Percentiles rank a stretch among this genome's conserved stretches.
phyloP scores from a whole-genome alignment of 129 eudicot genomes.

The Centrapalus pauciflorus region DNA sequence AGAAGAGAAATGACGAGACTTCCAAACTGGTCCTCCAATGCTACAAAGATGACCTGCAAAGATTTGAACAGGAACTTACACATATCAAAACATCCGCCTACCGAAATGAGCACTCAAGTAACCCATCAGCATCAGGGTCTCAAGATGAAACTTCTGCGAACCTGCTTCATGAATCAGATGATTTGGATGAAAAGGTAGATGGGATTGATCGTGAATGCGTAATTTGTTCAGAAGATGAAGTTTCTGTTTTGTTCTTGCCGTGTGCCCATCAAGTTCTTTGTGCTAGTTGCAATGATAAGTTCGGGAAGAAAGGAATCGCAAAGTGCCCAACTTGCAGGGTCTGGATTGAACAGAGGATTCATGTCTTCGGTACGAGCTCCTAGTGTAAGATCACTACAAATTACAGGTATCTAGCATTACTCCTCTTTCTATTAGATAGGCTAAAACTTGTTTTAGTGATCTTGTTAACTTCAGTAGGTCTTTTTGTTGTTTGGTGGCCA shows the following conservation, averaged over 20 bases:
- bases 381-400: background rate
- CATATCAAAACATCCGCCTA: constrained; percentile 44
- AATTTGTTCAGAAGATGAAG: constrained; percentile 63
- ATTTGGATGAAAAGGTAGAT: constrained; percentile 31
- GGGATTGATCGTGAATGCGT: constrained; percentile 46
- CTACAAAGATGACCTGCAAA: constrained; percentile 73
- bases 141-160: constrained; percentile 41
- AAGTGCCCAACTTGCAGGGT: constrained; percentile 13
- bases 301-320: constrained; percentile 3
- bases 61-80: constrained; percentile 69
- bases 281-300: background rate
- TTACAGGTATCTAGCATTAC: background rate
- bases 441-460: background rate
- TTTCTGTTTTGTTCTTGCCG: constrained; percentile 67
- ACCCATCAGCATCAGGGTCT: constrained; percentile 13
- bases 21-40: constrained; percentile 69
- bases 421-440: background rate
- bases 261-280: constrained; percentile 68
- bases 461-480: background rate
- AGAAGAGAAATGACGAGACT: constrained; percentile 55
- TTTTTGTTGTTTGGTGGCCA: background rate
- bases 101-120: constrained; percentile 17
- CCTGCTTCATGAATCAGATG: constrained; percentile 41
- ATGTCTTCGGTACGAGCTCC: constrained; percentile 16
- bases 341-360: constrained; percentile 16